These are phyloP conservation scores for Meyerozyma sp. DNA, from an alignment of 1,139 yeast species.

Conservation along the genomic window DNA sequence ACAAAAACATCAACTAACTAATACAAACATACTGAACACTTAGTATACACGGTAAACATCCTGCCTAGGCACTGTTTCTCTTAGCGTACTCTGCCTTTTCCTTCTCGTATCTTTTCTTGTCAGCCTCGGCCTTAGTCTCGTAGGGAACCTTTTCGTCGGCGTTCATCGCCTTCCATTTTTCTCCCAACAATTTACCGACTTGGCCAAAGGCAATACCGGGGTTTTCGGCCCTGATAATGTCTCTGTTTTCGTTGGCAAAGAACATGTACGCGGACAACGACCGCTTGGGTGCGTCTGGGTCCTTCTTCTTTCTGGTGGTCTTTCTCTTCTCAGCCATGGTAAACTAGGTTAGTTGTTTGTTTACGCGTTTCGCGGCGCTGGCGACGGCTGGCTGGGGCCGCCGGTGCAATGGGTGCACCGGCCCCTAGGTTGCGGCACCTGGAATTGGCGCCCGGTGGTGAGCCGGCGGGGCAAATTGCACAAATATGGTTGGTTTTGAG, in stretches of 20 bases:
- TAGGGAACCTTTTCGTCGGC: conserved; percentile 82
- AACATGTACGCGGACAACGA: conserved; percentile 97
- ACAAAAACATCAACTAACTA: neutral
- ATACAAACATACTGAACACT: neutral
- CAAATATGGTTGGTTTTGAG: too few relatives aligned
- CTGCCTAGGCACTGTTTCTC: conserved; percentile 23
- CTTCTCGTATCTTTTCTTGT: conserved; percentile 94
- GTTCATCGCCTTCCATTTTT: conserved; percentile 87
- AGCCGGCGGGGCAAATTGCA: too few relatives aligned
- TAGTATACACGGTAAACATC: neutral
- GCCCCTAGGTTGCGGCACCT: neutral
- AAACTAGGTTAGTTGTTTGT: conserved; percentile 4
- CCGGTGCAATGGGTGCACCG: neutral
- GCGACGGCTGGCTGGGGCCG: neutral
- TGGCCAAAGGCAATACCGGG: conserved; percentile 92
- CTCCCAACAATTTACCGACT: conserved; percentile 89
- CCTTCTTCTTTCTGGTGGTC: conserved; percentile 54
- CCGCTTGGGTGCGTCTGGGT: conserved; percentile 99
- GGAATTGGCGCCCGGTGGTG: neutral
- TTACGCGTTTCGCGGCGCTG: neutral
- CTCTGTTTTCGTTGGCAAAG: conserved; percentile 97
- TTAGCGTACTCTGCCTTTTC: conserved; percentile 87
- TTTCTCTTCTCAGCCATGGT: conserved; percentile 38
- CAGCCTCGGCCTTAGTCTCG: conserved; percentile 89
- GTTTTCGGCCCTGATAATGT: conserved; percentile 87